Evolutionary conservation across 2,329 filamentous ascomycete species (phyloP), one percentile per base, ranked within the genome.

Genomic region (Lasiodiplodia gonubiensis): DNA sequence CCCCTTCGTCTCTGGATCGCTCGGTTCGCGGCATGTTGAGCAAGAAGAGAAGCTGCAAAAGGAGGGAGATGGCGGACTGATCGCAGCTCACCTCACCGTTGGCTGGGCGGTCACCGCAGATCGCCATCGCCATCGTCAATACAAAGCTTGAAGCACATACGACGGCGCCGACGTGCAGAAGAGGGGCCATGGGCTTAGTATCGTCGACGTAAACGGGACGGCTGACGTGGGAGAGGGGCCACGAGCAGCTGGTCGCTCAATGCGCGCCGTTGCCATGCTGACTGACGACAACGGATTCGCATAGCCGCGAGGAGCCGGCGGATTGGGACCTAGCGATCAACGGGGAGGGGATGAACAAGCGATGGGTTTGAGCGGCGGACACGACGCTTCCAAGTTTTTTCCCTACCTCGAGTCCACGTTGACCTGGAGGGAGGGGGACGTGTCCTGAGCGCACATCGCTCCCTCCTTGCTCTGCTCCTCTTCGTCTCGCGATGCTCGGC

Each of bases 211-310:
- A 18, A 10, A 46, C n/a, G 52, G 27, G 52, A 54, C 18, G 52
- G 27, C 52, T 54, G 52, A 35, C 6, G 52, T 54, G 52, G 14
- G 25, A 11, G 52, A 33, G 7, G n/a, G 42, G 42, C 42, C 42
- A 46, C 42, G 42, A 46, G 42, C 42, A 21, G 18, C 42, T 11
- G 42, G 42, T 10, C 8, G 49, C 49, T 23, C 49, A 16, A 25
- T n/a, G 52, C 27, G 35, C 35, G 39, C 35, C 46, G n/a, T 23
- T 25, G 27, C 57, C 25, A 25, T 42, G 27, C 37, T 23, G 35
- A 60, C 46, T 63, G 59, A 63, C 42, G 59, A 63, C 42, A 63
- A 63, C 59, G 49, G 59, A 63, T 63, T 63, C 59, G 25, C 59
- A 51, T 48, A 63, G 59, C 59, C 59, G 46, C 42, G 42, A 46